phyloP scores from a whole-genome alignment of 129 eudicot genomes.

The Scalesia atractyloides region DNA sequence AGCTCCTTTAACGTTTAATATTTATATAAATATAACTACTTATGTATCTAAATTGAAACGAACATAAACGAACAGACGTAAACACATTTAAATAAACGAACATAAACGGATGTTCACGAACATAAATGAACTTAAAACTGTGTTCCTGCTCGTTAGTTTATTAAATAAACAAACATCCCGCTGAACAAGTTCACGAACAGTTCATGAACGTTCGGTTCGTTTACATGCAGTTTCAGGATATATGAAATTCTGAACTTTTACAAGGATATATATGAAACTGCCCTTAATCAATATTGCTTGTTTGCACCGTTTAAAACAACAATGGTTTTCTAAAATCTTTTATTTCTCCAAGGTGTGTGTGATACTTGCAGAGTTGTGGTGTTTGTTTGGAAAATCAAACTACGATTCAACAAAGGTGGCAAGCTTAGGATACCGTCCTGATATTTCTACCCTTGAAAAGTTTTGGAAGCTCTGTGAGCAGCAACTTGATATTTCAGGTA shows the following conservation, averaged over 20 bases:
- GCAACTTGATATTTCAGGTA: conserved; percentile 76
- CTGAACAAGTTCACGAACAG: no score
- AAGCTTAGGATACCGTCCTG: conserved; percentile 70
- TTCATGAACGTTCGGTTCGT: no score
- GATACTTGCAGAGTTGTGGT: conserved; percentile 83
- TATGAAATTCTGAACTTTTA: background rate
- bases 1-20: no score
- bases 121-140: no score
- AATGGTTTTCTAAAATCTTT: conserved; percentile 25
- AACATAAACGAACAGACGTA: no score
- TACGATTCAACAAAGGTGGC: conserved; percentile 73
- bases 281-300: background rate
- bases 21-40: no score
- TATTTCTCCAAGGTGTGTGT: conserved; percentile 66
- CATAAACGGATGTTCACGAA: no score
- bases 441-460: conserved; percentile 47
- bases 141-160: no score
- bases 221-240: no score
- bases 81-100: no score
- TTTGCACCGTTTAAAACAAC: conserved; percentile 10
- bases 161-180: no score
- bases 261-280: background rate
- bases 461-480: conserved; percentile 84
- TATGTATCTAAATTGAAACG: no score
- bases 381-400: conserved; percentile 62